Conservation (phyloP, 2,329 filamentous ascomycete species). For the Chrysoporthe deuterocubensis region DNA sequence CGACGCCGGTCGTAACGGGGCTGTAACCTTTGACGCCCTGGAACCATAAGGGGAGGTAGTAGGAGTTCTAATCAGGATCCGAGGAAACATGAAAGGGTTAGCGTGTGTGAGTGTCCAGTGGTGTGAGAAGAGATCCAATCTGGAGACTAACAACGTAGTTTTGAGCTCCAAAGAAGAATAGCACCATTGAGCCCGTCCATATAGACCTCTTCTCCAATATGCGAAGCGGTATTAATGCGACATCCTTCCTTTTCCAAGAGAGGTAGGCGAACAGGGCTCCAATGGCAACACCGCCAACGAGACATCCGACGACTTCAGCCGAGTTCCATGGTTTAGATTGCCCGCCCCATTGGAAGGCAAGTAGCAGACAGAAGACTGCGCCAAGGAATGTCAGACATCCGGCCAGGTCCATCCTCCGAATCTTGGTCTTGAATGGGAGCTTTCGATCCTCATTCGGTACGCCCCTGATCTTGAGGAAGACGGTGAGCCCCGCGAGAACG, state of each 20-base stretch:
- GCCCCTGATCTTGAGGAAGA: constrained; percentile 1
- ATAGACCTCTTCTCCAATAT: background rate
- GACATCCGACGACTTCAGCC: constrained; percentile 1
- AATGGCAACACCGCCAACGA: background rate
- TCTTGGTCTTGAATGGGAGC: constrained; percentile 1
- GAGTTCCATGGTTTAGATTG: constrained; percentile 2
- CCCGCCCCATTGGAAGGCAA: background rate
- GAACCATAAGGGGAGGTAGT: constrained; percentile 3
- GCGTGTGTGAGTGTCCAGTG: background rate
- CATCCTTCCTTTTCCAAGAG: constrained; percentile 3
- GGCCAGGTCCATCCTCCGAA: background rate
- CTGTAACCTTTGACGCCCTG: constrained; percentile 7
- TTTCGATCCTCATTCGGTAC: background rate
- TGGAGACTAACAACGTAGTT: constrained; percentile 1
- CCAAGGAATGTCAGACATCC: constrained; percentile 6
- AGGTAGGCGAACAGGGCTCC: background rate
- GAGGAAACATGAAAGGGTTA: background rate
- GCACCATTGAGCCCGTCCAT: constrained; percentile 1
- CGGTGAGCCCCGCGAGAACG: background rate
- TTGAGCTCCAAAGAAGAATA: constrained; percentile 7
- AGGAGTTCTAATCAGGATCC: background rate
- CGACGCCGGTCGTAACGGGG: constrained; percentile 7
- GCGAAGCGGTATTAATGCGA: background rate
- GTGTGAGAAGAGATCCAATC: background rate
- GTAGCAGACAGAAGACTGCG: background rate